Percentiles rank a stretch among this genome's conserved stretches.
phyloP scores from a whole-genome alignment of 768 basidiomycete genomes.

The Boletus reticulatus region DNA sequence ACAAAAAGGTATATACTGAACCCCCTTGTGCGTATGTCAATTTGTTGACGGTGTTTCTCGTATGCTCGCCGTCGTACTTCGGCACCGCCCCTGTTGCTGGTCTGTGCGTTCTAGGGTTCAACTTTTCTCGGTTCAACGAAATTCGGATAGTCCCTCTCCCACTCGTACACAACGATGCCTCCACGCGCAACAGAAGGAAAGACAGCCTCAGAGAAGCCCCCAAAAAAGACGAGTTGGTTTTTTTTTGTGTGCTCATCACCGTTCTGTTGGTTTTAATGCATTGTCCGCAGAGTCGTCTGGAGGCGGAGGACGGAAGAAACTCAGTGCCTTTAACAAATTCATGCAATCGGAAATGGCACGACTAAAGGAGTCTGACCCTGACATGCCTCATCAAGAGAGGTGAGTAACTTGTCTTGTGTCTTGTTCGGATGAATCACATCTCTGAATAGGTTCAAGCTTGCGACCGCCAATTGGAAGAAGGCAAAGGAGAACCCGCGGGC shows the following conservation, averaged over 20 bases:
- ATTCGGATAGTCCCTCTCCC: slow-evolving; percentile 5
- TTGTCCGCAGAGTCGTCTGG: slow-evolving; percentile 49
- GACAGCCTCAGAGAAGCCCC: slow-evolving; percentile 42
- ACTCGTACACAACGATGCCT: slow-evolving; percentile 36
- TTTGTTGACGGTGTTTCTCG: neutral
- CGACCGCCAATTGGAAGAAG: slow-evolving; percentile 76
- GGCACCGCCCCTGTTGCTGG: slow-evolving; percentile 32
- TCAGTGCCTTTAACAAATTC: slow-evolving; percentile 77
- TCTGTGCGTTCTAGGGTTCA: slow-evolving; percentile 24
- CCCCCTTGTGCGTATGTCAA: slow-evolving; percentile 7
- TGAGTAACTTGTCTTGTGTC: slow-evolving; percentile 26
- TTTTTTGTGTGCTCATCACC: slow-evolving; percentile 1
- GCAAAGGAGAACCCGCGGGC: slow-evolving; percentile 64
- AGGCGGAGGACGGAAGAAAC: slow-evolving; percentile 53
- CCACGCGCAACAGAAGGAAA: slow-evolving; percentile 40
- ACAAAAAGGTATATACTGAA: slow-evolving; percentile 9
- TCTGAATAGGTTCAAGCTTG: slow-evolving; percentile 59
- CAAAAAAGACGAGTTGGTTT: slow-evolving; percentile 54
- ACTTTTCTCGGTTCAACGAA: slow-evolving; percentile 12
- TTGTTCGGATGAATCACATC: neutral
- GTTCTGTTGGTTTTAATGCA: slow-evolving; percentile 17
- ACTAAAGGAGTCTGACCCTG: slow-evolving; percentile 72
- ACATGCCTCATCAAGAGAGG: slow-evolving; percentile 73
- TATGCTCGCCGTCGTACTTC: slow-evolving; percentile 2
- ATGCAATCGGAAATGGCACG: slow-evolving; percentile 79